Percentiles rank a stretch among this genome's conserved stretches.
Evolutionary conservation across 495 filamentous ascomycete species (phyloP).

Genomic region (Penicillium samsonianum): DNA sequence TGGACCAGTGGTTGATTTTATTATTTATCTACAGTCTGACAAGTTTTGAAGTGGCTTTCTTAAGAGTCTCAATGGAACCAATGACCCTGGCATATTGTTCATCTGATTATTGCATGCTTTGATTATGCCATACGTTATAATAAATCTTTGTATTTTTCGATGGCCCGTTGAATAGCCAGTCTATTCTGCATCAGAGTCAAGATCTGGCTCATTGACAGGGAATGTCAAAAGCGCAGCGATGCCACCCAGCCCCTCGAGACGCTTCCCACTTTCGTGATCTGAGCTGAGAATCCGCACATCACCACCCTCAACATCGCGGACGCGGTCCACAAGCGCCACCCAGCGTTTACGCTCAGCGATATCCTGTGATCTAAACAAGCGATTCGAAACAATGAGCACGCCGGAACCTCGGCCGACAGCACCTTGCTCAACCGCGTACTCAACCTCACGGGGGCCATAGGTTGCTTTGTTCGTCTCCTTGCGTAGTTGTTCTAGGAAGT

Average conservation of each 20-base stretch:
- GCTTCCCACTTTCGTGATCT: slow-evolving; percentile 89
- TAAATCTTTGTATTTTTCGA: not conserved
- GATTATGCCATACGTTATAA: not conserved
- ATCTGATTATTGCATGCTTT: not conserved
- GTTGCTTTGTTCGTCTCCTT: slow-evolving; percentile 89
- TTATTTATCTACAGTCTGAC: too few relatives aligned
- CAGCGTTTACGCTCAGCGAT: slow-evolving; percentile 77
- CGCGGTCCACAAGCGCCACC: slow-evolving; percentile 85
- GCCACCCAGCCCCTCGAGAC: slow-evolving; percentile 80
- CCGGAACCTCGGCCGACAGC: slow-evolving; percentile 86
- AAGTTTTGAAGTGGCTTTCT: too few relatives aligned
- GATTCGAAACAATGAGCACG: slow-evolving; percentile 80
- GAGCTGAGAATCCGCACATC: slow-evolving; percentile 86
- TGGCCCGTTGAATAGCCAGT: not conserved
- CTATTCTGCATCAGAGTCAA: slow-evolving; percentile 38
- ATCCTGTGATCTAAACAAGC: slow-evolving; percentile 80
- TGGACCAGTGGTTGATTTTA: too few relatives aligned
- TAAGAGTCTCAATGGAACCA: too few relatives aligned
- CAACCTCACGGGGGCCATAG: slow-evolving; percentile 86
- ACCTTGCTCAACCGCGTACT: slow-evolving; percentile 81
- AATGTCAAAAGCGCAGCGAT: slow-evolving; percentile 91
- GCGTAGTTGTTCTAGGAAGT: slow-evolving; percentile 74
- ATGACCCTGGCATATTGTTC: too few relatives aligned
- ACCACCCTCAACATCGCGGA: slow-evolving; percentile 80
- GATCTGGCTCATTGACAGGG: slow-evolving; percentile 68